Conservation (phyloP, 331 rosid genomes). For the Pyracantha coccinea region DNA sequence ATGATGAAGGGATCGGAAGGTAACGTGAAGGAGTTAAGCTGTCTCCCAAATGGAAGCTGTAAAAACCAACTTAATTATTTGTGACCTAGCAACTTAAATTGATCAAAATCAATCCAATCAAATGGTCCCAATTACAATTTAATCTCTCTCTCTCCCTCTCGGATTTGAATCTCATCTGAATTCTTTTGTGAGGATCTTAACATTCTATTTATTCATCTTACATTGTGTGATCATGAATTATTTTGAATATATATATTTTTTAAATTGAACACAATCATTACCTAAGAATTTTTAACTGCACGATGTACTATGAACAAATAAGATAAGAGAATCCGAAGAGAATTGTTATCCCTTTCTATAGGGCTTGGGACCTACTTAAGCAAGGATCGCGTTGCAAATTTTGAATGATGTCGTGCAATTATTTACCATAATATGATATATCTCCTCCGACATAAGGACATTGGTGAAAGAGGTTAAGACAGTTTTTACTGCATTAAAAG, state of each 20-base stretch:
- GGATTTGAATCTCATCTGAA: neutral
- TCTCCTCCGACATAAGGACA: neutral
- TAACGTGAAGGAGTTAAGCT: slow-evolving; percentile 30
- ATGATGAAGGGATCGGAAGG: neutral
- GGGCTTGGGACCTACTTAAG: neutral
- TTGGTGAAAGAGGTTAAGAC: no score
- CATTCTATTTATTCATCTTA: neutral
- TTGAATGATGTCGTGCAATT: neutral
- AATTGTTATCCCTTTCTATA: neutral
- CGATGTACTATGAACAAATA: no score
- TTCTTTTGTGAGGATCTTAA: neutral
- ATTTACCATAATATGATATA: neutral
- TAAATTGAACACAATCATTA: no score
- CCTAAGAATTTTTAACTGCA: no score
- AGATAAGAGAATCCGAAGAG: no score
- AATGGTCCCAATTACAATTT: slow-evolving; percentile 6
- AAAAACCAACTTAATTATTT: slow-evolving; percentile 12
- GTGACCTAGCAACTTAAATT: neutral
- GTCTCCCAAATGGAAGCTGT: slow-evolving; percentile 63
- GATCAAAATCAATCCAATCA: slow-evolving; percentile 12
- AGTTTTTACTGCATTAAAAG: neutral
- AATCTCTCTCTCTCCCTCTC: neutral
- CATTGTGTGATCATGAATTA: neutral
- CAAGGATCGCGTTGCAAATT: neutral
- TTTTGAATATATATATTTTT: no score